phyloP scores from a whole-genome alignment of 768 basidiomycete genomes.

The Suillus subaureus region DNA sequence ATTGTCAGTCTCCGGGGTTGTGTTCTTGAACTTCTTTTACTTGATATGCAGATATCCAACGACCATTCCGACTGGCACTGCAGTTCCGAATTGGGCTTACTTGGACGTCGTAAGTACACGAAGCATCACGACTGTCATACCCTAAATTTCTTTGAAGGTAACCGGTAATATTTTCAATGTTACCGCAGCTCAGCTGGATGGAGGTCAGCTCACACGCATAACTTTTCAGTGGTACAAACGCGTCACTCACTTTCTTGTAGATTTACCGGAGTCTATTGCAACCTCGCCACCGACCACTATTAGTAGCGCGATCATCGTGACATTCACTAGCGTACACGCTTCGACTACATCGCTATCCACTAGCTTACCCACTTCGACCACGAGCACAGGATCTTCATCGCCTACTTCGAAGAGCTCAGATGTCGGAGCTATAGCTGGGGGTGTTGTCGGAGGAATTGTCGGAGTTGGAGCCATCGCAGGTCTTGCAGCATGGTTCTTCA shows the following conservation, averaged over 20 bases:
- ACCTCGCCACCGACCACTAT: constrained; percentile 21
- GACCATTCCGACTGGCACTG: constrained; percentile 48
- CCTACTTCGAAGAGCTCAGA: constrained; percentile 24
- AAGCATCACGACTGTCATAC: neutral
- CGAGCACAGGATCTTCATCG: constrained; percentile 12
- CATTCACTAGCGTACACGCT: constrained; percentile 11
- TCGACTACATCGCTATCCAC: constrained; percentile 14
- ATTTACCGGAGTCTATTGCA: constrained; percentile 46
- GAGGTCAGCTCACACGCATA: constrained; percentile 20
- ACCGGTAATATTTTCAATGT: constrained; percentile 42
- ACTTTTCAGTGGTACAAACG: neutral
- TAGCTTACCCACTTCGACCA: constrained; percentile 3
- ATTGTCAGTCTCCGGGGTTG: constrained; percentile 22
- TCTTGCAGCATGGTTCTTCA: constrained; percentile 41
- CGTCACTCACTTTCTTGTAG: constrained; percentile 22
- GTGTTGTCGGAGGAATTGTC: constrained; percentile 36
- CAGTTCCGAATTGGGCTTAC: constrained; percentile 66
- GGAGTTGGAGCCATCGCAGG: constrained; percentile 45
- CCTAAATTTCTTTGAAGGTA: constrained; percentile 13
- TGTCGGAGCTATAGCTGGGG: constrained; percentile 60
- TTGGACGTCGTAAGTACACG: constrained; percentile 48
- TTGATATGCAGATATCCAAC: constrained; percentile 41
- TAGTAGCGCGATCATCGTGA: neutral
- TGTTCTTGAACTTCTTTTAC: constrained; percentile 8
- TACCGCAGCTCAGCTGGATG: constrained; percentile 37